These are phyloP conservation scores for Phytophthora sp. DNA, from an alignment of 352 stramenopile genomes.

Conservation along the genomic window DNA sequence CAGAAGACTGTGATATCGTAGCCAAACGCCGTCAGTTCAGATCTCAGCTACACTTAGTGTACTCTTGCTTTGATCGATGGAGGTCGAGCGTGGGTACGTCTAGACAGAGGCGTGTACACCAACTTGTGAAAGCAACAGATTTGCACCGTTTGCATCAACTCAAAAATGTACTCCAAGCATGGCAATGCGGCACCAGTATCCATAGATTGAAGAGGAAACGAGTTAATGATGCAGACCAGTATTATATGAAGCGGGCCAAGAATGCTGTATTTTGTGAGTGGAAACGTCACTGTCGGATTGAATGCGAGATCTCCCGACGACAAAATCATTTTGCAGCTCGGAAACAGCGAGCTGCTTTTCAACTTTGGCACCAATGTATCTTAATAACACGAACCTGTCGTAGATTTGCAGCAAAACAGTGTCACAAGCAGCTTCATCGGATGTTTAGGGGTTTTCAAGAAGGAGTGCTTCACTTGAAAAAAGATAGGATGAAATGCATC, in stretches of 20 bases:
- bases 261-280: constrained; percentile 7
- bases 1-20: too few relatives aligned
- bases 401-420: constrained; percentile 1
- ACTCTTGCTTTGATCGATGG: constrained; percentile 32
- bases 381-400: constrained; percentile 19
- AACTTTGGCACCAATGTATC: constrained; percentile 21
- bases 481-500: background rate
- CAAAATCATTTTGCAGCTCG: background rate
- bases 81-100: constrained; percentile 6
- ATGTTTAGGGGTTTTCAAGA: constrained; percentile 7
- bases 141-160: constrained; percentile 10
- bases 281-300: constrained; percentile 12
- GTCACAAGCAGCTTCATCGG: constrained; percentile 1
- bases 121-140: constrained; percentile 7
- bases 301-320: constrained; percentile 24
- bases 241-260: constrained; percentile 12
- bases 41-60: constrained; percentile 24
- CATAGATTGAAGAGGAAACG: constrained; percentile 8
- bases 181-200: background rate
- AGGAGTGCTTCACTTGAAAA: background rate
- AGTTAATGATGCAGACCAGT: constrained; percentile 1
- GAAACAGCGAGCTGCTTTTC: constrained; percentile 4
- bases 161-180: constrained; percentile 4
- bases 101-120: background rate
- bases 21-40: constrained; percentile 30